Base-by-base conservation (phyloP, 768 basidiomycete species). In the Suillus subaureus region DNA sequence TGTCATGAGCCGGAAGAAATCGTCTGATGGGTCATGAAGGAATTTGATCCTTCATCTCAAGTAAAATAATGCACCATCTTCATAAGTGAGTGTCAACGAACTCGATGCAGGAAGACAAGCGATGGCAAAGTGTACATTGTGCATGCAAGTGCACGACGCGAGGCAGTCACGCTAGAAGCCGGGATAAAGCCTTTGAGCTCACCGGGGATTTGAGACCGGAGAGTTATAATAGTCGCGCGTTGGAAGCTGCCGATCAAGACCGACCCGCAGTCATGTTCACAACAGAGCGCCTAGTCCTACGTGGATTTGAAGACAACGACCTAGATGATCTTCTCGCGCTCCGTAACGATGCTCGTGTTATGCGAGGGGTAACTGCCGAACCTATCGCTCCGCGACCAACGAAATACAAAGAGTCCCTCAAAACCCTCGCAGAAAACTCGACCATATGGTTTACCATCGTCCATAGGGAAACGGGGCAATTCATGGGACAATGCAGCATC, bases 221-320 rank as follows among this genome's bases (percentile, higher is more conserved):
- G 39, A 40, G 39, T 15, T 13, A 40, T n/a, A 47, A 47, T 47
- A 23, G 11, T 47, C n/a, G 11, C 23, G 23, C 47, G 23, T 6
- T 13, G 1, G 47, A 13, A n/a, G 45, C 4, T 23, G 11, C 40
- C 9, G 11, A 6, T 13, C 2, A 11, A 23, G 47, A 3, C 21
- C 4, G 13, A 28, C 26, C 39, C 33, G 4, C n/a, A 39, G 7
- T 33, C 31, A 71, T 74, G 66, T 75, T 73, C 63, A 70, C 68
- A 9, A 75, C 73, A 13, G 64, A 73, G 40, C 74, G 73, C 18
- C 69, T 73, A 35, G 47, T 63, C 39, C 66, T 76, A 43, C 70
- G 73, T 35, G 71, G 62, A 42, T 70, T 73, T 39, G 40, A 65
- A 37, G 69, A 69, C 9, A 26, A 66, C 8, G 73, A 76, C 61